Base-by-base conservation (phyloP, 805 yeast genomes). In the Metschnikowia amazonensis region DNA sequence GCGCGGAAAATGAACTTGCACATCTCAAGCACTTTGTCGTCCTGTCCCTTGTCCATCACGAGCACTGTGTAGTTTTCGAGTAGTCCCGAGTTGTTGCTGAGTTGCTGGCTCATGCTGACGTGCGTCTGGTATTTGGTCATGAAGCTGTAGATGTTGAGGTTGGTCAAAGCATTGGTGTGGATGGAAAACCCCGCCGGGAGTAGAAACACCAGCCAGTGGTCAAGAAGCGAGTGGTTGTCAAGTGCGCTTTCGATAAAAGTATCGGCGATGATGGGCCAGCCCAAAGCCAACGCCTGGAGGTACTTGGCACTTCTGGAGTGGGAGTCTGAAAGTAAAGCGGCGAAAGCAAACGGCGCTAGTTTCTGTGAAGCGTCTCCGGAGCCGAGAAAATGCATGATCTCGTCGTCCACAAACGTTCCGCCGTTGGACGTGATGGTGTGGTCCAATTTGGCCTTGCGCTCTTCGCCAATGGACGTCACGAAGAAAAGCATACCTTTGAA, bases 231-330 rank as follows among this genome's bases (percentile, higher is more conserved):
- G 2, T 53, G 46, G 39, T 59, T 57, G 1, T 57, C 51, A 2
- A 77, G 54, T 45, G 84, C 74, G 47, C 82, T 84, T 5, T 62
- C 59, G 3, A 88, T 66, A 52, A 76, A 89, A 7, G 64, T 58
- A 45, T 76, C 75, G 2, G 87, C 81, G 25, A 89, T 57, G 16
- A 86, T 75, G 2, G 97, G 97, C 96, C 96, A 89, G 2, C 92
- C 90, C 36, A 89, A 59, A 0, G 92, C 86, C 14, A 89, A 61
- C 2, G 84, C 80, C 57, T 87, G 94, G 8, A 89, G 60, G 59
- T 84, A 89, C 57, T 89, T 89, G 7, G 82, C 73, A 39, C 89
- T 86, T 30, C 96, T 67, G 16, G 78, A 70, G 46, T 76, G 74
- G 25, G 71, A 72, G 31, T 74, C 74, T 0, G 92, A 74, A 1